A percentile compares a stretch with the other conserved stretches of the same genome.
Evolutionary conservation across 805 yeast genomes (phyloP).

Genomic region (Lachancea sp.): DNA sequence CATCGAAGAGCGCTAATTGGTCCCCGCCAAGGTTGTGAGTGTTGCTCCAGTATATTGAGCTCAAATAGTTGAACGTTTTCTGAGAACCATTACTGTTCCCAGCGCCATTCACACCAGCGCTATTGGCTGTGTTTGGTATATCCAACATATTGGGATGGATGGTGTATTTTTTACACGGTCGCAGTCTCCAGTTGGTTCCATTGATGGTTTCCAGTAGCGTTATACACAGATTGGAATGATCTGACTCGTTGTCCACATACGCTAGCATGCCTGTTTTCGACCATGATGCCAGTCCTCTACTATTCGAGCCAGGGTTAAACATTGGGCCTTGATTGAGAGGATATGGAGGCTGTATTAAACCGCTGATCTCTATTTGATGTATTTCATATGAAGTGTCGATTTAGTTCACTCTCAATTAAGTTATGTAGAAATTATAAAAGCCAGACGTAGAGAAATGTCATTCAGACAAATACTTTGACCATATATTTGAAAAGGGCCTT

Average conservation of each 20-base stretch:
- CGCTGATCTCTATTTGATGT: too few relatives aligned
- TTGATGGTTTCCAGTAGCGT: constrained; percentile 68
- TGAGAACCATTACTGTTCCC: constrained; percentile 16
- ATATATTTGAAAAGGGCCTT: too few relatives aligned
- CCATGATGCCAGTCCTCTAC: constrained; percentile 50
- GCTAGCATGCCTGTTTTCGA: constrained; percentile 82
- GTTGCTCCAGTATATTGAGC: constrained; percentile 64
- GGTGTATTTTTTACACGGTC: constrained; percentile 34
- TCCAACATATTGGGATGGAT: constrained; percentile 31
- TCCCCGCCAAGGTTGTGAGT: constrained; percentile 47
- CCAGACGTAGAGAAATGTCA: too few relatives aligned
- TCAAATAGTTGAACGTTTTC: constrained; percentile 34
- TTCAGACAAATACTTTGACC: too few relatives aligned
- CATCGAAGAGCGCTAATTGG: constrained; percentile 76
- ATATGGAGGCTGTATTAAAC: too few relatives aligned
- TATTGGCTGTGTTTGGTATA: constrained; percentile 11
- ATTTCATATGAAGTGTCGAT: too few relatives aligned
- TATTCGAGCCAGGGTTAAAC: neutral
- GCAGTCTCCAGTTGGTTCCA: constrained; percentile 75
- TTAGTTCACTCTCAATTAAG: too few relatives aligned
- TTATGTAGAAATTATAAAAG: too few relatives aligned
- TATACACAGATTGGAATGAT: constrained; percentile 40
- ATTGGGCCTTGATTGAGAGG: neutral
- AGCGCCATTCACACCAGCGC: constrained; percentile 6
- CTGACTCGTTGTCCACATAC: constrained; percentile 42